Conservation (phyloP, 257 asterid species). For the Primulina tabacum region DNA sequence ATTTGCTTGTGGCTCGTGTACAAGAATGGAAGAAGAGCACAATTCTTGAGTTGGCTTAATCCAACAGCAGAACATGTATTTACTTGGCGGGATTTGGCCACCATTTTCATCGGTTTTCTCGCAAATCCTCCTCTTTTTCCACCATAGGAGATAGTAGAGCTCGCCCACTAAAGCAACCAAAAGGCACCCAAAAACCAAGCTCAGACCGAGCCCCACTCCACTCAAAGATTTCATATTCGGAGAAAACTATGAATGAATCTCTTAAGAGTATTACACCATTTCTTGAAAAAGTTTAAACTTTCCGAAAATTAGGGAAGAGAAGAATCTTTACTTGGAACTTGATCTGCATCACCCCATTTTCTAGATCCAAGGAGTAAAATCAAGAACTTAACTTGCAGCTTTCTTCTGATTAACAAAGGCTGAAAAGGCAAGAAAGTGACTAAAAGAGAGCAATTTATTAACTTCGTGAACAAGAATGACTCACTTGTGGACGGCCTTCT, state of each 20-base stretch:
- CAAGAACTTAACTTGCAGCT: not conserved
- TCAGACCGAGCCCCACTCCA: slow-evolving; percentile 53
- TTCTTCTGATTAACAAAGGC: not conserved
- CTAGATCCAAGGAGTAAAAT: not conserved
- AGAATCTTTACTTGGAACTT: not conserved
- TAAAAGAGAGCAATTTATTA: not conserved
- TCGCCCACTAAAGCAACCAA: slow-evolving; percentile 57
- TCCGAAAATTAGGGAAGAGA: not conserved
- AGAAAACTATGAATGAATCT: not conserved
- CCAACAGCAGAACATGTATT: slow-evolving; percentile 30
- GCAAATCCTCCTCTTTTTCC: slow-evolving; percentile 43
- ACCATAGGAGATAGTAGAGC: slow-evolving; percentile 66
- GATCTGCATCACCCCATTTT: not conserved
- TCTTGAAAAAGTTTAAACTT: not conserved
- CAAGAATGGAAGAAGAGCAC: slow-evolving; percentile 34
- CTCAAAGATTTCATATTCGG: slow-evolving; percentile 52
- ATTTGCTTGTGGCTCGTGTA: slow-evolving; percentile 48
- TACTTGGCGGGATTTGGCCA: slow-evolving; percentile 23
- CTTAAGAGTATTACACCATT: not conserved
- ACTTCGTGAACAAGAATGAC: not conserved
- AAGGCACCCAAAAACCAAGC: slow-evolving; percentile 65
- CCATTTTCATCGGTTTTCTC: slow-evolving; percentile 28
- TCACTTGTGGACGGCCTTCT: not conserved
- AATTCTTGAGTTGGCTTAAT: slow-evolving; percentile 35
- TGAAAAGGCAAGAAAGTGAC: not conserved